phyloP scores from a whole-genome alignment of 306 rosid genomes.

The Vicia faba region DNA sequence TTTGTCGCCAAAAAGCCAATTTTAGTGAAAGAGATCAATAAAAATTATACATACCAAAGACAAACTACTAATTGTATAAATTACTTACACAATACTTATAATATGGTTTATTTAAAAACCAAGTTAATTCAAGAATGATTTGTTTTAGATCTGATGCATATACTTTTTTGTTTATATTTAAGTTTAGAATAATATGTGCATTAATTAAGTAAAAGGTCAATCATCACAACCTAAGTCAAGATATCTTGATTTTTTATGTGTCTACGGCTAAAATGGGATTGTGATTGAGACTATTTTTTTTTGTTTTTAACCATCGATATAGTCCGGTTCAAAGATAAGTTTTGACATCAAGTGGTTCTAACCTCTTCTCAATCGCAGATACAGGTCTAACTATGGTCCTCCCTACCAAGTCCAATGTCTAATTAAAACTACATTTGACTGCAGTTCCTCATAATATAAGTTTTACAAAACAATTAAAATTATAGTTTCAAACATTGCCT shows the following conservation, averaged over 20 bases:
- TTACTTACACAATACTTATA: background rate
- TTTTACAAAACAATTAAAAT: background rate
- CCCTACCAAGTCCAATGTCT: too few species aligned
- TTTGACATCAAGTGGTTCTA: too few species aligned
- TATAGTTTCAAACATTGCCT: background rate
- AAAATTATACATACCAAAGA: background rate
- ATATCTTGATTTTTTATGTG: background rate
- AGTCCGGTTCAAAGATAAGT: too few species aligned
- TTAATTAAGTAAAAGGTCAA: background rate
- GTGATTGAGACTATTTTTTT: background rate
- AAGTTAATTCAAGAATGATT: background rate
- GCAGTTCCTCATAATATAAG: too few species aligned
- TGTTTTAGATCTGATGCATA: too few species aligned
- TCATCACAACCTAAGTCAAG: background rate
- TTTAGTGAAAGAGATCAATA: background rate
- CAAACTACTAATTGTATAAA: background rate
- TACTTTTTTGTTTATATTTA: too few species aligned
- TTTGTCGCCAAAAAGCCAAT: conserved; percentile 27
- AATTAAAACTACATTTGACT: too few species aligned
- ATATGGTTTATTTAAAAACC: background rate
- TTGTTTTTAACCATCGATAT: too few species aligned
- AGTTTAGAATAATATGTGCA: too few species aligned
- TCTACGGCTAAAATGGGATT: background rate
- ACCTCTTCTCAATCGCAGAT: too few species aligned
- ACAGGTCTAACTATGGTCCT: too few species aligned